Evolutionary conservation across 139 green algal genomes (phyloP), one percentile per base, ranked within the genome.

Genomic region (Tetraselmis striata): DNA sequence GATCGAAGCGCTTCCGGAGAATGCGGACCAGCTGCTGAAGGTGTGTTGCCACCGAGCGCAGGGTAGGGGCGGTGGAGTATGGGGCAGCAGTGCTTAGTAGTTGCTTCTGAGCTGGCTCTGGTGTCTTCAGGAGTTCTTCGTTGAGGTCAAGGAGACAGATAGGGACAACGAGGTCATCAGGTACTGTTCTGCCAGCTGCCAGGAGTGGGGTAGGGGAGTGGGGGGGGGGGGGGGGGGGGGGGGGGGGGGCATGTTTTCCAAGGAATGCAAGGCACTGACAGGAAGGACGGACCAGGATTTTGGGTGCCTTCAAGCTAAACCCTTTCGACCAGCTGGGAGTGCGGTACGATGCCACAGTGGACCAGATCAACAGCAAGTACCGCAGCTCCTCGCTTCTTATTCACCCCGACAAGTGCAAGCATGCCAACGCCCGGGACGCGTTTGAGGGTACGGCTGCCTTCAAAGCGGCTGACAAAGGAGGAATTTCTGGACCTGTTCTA

Each of bases 261-360:
- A 2, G 59, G 24, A 24, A 29, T 23, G 31, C n/a, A 76, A 26
- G 2, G 24, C 2, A n/a, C 5, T 2, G 29, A 2, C 23, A 31
- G 1, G 23, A n/a, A n/a, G n/a, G n/a, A n/a, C n/a, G n/a, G n/a
- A n/a, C n/a, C n/a, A 92, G 96, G 31, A 94, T 99, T 5, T 83
- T 99, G 30, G 89, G 87, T 59, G 92, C 94, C 1, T 99, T 99
- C 90, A 98, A 98, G 86, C 90, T 99, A 2, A 99, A 99, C 79
- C 96, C 96, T 0, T 99, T 93, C 86, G 96, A 99, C 85, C 91
- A 97, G 80, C 86, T 99, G 5, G 93, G 93, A 78, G 82, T 99
- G 80, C 81, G 84, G 0, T 97, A 97, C 77, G 92, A 96, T 30
- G 90, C 92, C 1, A 91, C 86, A 22, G 24, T 79, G 0, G 93